Evolutionary conservation across 306 rosid genomes (phyloP), one percentile per base, ranked within the genome.

Genomic region (Trifolium repens): DNA sequence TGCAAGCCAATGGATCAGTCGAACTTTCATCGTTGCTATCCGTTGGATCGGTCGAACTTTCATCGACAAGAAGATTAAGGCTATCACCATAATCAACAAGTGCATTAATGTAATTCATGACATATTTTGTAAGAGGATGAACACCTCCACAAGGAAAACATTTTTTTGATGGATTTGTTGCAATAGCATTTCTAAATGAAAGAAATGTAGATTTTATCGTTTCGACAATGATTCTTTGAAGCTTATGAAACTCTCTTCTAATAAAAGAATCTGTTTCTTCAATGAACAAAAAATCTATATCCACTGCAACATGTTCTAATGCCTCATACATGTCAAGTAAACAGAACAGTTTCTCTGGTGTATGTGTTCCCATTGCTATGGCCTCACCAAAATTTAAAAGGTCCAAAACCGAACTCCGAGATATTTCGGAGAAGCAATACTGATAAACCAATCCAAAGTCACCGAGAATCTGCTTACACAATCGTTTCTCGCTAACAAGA

Each of bases 321-420:
- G 85, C 87, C 77, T 87, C 89, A 4, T 89, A 86, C 90, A 86
- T 89, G 81, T 91, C 86, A 14, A 91, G 91, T 35, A 89, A 67
- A 7, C 85, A 62, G 69, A 89, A 81, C 79, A 91, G 15, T 77
- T 79, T 85, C 46, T 89, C 91, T 0, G 94, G 90, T 67, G 79
- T 5, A 55, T 67, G 87, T 10, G 77, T 37, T 69, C 80, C 85
- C 72, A 84, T 74, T 16, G 87, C 84, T 46, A 89, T 68, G 30
- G 90, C 97, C 78, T 79, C 81, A 0, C 94, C 88, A 46, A 89
- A 89, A 58, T 82, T 85, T 88, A 87, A 15, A 15, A 89, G 92
- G 47, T 46, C 46, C 13, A 75, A 47, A 81, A 83, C 55, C 7
- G 81, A 74, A 69, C 78, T 69, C 68, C 67, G 84, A 14, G 94